Evolutionary conservation across 352 stramenopile genomes (phyloP).

Genomic region (Phytophthora sp.): DNA sequence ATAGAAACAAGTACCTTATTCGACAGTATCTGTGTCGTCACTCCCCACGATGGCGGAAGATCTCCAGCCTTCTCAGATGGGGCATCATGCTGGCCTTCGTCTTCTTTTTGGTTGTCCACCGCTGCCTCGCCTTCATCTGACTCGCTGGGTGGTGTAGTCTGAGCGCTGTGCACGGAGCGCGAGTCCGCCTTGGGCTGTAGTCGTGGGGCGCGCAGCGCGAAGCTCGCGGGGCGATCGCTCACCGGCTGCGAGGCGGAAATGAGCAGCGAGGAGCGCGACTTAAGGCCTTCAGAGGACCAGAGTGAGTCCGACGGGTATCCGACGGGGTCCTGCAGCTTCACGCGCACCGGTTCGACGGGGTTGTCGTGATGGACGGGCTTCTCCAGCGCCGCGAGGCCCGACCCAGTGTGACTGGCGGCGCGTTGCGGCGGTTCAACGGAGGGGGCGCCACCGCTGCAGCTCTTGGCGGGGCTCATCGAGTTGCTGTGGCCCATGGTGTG

Average conservation of each 20-base stretch:
- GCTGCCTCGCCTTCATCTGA: slow-evolving; percentile 31
- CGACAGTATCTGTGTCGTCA: slow-evolving; percentile 11
- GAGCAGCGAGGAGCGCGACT: slow-evolving; percentile 51
- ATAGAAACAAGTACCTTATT: slow-evolving; percentile 35
- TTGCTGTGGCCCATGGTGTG: slow-evolving; percentile 47
- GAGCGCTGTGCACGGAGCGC: slow-evolving; percentile 33
- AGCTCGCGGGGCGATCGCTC: slow-evolving; percentile 30
- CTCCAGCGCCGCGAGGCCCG: slow-evolving; percentile 24
- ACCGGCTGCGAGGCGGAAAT: slow-evolving; percentile 45
- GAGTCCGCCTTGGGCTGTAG: slow-evolving; percentile 28
- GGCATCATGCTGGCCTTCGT: slow-evolving; percentile 19
- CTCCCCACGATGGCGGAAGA: slow-evolving; percentile 23
- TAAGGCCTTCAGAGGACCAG: slow-evolving; percentile 70
- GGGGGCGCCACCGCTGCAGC: slow-evolving; percentile 15
- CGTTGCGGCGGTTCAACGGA: slow-evolving; percentile 13
- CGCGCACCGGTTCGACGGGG: slow-evolving; percentile 53
- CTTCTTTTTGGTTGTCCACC: slow-evolving; percentile 52
- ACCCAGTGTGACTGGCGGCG: slow-evolving; percentile 10
- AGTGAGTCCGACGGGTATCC: slow-evolving; percentile 49
- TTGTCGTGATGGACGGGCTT: slow-evolving; percentile 53
- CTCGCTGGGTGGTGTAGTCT: slow-evolving; percentile 33
- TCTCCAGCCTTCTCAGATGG: slow-evolving; percentile 28
- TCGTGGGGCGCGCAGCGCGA: slow-evolving; percentile 36
- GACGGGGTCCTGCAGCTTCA: slow-evolving; percentile 63
- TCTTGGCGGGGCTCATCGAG: slow-evolving; percentile 53